Evolutionary conservation across 1,284 basidiomycete genomes (phyloP), one percentile per base, ranked within the genome.

Genomic region (Ceratobasidium papillatum): DNA sequence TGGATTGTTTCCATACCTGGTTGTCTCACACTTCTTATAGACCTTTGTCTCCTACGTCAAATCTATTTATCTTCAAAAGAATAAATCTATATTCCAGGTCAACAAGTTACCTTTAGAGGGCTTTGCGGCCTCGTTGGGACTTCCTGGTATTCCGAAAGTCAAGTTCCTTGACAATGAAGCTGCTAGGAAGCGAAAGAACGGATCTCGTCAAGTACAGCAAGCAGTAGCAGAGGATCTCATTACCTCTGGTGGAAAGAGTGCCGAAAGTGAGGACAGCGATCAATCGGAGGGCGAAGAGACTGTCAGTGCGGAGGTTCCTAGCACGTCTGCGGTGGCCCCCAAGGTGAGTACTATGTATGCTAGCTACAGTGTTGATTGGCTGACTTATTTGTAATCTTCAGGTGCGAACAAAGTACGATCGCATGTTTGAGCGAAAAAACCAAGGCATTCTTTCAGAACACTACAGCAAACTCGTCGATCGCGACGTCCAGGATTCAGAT

Each of bases 361-460:
- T 56, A 11, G n/a, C 22, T 12, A 45, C 11, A 2, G 1, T 45
- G 32, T n/a, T n/a, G 17, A 41, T n/a, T 7, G 51, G 25, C 36
- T 5, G 41, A 36, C n/a, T 14, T n/a, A 7, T 22, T 14, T 22
- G 74, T 75, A 54, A 25, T 17, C 9, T 45, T 43, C 41, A 47
- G 17, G 92, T 96, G 0, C 88, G 94, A 74, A 99, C 98, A 3
- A 99, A 98, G 84, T 98, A 99, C 82, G 98, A 99, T 82, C 90
- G 95, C 68, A 98, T 99, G 95, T 99, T 99, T 80, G 93, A 94
- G 80, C 90, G 97, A 75, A 96, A 94, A 83, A 99, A 99, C 82
- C 96, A 98, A 82, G 93, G 91, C 78, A 92, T 99, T 68, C 88
- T 99, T 22, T 96, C 95, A 0, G 89, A 92, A 77, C 96, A 98